Evolutionary conservation across 148 eudicot genomes (phyloP).

Genomic region (Simmondsia chinensis): DNA sequence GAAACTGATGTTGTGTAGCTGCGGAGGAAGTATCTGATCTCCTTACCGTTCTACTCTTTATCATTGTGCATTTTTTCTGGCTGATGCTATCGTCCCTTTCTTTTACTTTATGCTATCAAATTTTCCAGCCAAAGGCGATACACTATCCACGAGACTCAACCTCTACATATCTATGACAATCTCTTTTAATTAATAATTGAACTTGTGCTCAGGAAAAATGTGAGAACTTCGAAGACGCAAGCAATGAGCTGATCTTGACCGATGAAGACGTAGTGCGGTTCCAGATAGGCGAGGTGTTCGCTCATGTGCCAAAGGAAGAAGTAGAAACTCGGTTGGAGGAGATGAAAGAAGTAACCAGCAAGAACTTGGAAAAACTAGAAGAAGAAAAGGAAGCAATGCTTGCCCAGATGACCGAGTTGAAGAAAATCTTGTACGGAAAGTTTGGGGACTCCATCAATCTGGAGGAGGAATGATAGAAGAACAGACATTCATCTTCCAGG

Average conservation of each 20-base stretch:
- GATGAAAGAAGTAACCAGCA: constrained; percentile 59
- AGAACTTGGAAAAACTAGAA: constrained; percentile 74
- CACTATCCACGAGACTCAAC: too few species aligned
- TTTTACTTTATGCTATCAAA: too few species aligned
- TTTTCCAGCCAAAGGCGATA: too few species aligned
- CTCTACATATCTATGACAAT: too few species aligned
- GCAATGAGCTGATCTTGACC: constrained; percentile 79
- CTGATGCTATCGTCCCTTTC: too few species aligned
- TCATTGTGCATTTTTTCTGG: too few species aligned
- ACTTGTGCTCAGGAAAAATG: constrained; percentile 50
- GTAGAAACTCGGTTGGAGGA: constrained; percentile 77
- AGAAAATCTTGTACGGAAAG: constrained; percentile 83
- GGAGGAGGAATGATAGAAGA: constrained; percentile 75
- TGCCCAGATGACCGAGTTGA: constrained; percentile 76
- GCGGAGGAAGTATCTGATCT: too few species aligned
- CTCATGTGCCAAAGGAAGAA: constrained; percentile 83
- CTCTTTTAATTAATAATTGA: background rate
- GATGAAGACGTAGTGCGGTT: constrained; percentile 89
- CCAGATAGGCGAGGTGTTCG: constrained; percentile 97
- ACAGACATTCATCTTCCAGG: too few species aligned
- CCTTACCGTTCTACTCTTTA: too few species aligned
- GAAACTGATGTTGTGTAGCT: too few species aligned
- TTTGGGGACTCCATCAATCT: constrained; percentile 97
- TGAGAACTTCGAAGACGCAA: constrained; percentile 84
- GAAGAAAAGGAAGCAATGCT: constrained; percentile 68